Conservation (phyloP, 768 basidiomycete genomes). For the Lactarius pseudohatsudake region DNA sequence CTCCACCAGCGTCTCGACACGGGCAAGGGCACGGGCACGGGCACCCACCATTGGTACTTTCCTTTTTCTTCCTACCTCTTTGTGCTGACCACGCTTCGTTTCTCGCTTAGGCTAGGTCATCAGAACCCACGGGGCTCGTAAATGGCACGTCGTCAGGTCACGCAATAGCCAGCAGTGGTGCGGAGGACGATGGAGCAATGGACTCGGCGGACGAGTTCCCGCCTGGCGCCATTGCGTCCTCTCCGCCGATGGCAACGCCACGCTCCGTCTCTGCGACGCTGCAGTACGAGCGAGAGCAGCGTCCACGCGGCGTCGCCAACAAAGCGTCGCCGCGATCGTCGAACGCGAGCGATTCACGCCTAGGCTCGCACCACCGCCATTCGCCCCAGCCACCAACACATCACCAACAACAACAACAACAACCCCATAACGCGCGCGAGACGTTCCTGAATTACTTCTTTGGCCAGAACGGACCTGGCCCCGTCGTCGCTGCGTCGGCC, state of each 20-base stretch:
- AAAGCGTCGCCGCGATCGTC: slow-evolving; percentile 40
- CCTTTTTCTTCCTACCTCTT: neutral
- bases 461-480: slow-evolving; percentile 83
- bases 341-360: slow-evolving; percentile 29
- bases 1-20: slow-evolving; percentile 42
- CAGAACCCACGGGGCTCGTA: slow-evolving; percentile 56
- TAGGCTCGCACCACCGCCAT: slow-evolving; percentile 27
- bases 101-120: slow-evolving; percentile 54
- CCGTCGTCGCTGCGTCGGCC: slow-evolving; percentile 42
- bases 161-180: neutral
- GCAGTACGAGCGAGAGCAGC: slow-evolving; percentile 79
- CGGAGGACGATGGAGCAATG: slow-evolving; percentile 73
- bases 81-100: neutral
- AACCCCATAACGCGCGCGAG: slow-evolving; percentile 61
- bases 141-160: slow-evolving; percentile 35
- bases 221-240: slow-evolving; percentile 52
- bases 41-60: slow-evolving; percentile 51
- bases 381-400: slow-evolving; percentile 11
- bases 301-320: slow-evolving; percentile 47
- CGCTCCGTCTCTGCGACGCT: slow-evolving; percentile 78
- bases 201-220: slow-evolving; percentile 55
- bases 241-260: slow-evolving; percentile 41
- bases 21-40: slow-evolving; percentile 42
- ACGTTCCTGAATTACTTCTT: slow-evolving; percentile 98
- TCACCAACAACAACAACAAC: neutral